Conservation (phyloP, 1,139 yeast genomes). For the Geotrichum carabidarum region DNA sequence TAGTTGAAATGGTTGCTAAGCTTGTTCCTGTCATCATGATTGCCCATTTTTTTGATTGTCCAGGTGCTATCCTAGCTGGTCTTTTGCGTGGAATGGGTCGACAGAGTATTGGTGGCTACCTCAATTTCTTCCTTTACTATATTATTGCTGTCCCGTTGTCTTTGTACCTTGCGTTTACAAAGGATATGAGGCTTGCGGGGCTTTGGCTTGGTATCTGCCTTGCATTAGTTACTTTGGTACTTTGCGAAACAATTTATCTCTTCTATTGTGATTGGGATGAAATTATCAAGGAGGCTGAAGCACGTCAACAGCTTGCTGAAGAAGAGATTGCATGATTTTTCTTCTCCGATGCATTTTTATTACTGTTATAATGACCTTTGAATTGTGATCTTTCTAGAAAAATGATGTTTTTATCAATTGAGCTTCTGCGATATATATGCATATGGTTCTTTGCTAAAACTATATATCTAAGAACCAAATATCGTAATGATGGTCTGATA, state of each 20-base stretch:
- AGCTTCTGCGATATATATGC: no score
- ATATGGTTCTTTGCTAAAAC: no score
- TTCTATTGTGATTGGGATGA: conserved; percentile 52
- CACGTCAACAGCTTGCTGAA: conserved; percentile 7
- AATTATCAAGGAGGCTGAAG: conserved; percentile 43
- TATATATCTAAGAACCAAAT: no score
- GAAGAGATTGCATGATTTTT: conserved; percentile 3
- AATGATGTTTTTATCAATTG: no score
- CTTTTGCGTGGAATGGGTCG: conserved; percentile 81
- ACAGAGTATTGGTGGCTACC: conserved; percentile 75
- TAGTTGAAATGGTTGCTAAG: conserved; percentile 46
- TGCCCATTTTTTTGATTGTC: conserved; percentile 71
- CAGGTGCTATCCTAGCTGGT: conserved; percentile 81
- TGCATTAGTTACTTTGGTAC: conserved; percentile 68
- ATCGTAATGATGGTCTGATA: no score
- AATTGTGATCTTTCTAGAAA: no score
- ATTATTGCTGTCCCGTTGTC: conserved; percentile 67
- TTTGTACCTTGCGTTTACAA: conserved; percentile 53
- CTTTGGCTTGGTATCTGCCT: conserved; percentile 85
- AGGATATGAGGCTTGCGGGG: conserved; percentile 56
- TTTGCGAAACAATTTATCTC: conserved; percentile 52
- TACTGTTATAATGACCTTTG: no score
- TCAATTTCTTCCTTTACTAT: conserved; percentile 73
- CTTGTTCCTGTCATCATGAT: conserved; percentile 70
- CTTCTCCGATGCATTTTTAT: no score